phyloP scores from a whole-genome alignment of 2,329 filamentous ascomycete genomes.

The Hymenoscyphus repandus region DNA sequence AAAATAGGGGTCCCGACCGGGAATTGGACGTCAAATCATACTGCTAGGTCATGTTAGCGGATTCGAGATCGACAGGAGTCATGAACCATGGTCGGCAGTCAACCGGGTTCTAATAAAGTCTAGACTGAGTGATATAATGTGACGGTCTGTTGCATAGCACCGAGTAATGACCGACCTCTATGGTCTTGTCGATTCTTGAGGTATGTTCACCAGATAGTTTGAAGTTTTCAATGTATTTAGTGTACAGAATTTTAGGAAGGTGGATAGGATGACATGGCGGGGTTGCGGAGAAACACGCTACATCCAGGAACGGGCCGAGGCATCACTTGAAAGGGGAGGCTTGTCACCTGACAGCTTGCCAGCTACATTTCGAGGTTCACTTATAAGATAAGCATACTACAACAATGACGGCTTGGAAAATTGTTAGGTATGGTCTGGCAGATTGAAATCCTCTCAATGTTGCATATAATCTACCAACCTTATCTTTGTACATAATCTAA shows the following conservation, averaged over 20 bases:
- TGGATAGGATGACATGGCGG: background rate
- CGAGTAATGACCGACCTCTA: conserved; percentile 6
- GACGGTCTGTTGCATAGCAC: conserved; percentile 3
- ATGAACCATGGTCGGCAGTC: background rate
- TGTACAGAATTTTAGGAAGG: background rate
- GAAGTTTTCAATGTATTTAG: background rate
- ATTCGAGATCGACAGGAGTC: conserved; percentile 7
- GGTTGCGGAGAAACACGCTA: background rate
- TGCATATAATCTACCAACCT: background rate
- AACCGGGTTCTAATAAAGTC: background rate
- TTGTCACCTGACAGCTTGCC: background rate
- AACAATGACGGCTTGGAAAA: too few relatives aligned
- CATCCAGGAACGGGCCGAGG: background rate
- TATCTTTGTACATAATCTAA: background rate
- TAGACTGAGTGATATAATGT: background rate
- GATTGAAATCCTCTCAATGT: background rate
- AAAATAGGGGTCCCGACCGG: background rate
- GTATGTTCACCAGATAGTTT: background rate
- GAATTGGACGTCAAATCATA: conserved; percentile 1
- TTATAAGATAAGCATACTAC: background rate
- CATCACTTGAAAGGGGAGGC: background rate
- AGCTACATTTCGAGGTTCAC: background rate
- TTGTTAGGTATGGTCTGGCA: background rate
- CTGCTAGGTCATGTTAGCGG: background rate
- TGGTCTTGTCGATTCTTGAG: background rate